Base-by-base conservation (phyloP, 2,329 filamentous ascomycete genomes). In the Aschersonia sp. region DNA sequence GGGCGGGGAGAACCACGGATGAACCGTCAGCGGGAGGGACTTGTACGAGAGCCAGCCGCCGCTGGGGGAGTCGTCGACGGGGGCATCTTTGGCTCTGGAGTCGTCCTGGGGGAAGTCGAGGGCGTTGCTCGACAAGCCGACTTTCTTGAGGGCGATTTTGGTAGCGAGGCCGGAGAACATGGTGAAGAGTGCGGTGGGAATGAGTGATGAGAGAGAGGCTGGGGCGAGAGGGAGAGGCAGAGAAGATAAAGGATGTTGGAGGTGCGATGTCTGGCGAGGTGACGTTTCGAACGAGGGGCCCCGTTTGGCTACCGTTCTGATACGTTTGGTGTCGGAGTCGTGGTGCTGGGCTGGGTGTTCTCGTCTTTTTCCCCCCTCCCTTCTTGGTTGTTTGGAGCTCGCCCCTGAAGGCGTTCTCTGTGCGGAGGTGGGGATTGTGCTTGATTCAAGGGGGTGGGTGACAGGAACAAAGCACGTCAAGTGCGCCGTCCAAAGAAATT, bases 1-100 rank as follows among this genome's bases (percentile, higher is more conserved):
- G n/a, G 65, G 57, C 6, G 73, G 73, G 20, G 66, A 66, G 40
- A 77, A 62, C 73, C 73, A 77, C 2, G 73, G 69, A 55, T 75
- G 72, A 7, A 73, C 72, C 3, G 70, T 72, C 46, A 77, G 61
- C 28, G 73, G 73, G 9, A 75, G 65, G 20, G 65, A 67, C 55
- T 69, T 71, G 52, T 70, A 64, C 31, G 63, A 68, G 66, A 74
- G 70, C 73, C 73, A 76, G 55, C 60, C 56, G 5, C 54, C 9
- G 43, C 43, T 44, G 43, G 20, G 2, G 20, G 7, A 29, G 31
- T 60, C 57, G 12, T 56, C 56, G 20, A 61, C 52, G 51, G 9
- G 3, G 28, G 31, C 7, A 4, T 38, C 5, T 9, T 29, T 10
- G 38, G 31, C 2, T n/a, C 20, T n/a, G n/a, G n/a, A n/a, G n/a